Base-by-base conservation (phyloP, 2,329 filamentous ascomycete genomes). In the Fusarium aywerte region DNA sequence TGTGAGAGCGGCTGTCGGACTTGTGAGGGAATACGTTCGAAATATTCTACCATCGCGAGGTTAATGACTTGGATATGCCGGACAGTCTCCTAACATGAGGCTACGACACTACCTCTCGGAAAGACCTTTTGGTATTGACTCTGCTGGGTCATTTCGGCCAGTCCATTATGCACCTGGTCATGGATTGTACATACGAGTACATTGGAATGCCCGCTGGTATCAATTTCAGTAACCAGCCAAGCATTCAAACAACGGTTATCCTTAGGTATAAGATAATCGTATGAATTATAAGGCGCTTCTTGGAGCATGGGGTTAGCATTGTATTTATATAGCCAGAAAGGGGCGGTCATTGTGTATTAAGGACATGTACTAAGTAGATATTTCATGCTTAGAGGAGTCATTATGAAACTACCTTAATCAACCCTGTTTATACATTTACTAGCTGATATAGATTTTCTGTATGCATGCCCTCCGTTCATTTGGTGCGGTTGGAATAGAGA, bases 1-100 rank as follows among this genome's bases (percentile, higher is more conserved):
- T n/a, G 86, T 93, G 5, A 82, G 91, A 44, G 87, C 90, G 1
- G 81, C 89, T 15, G 75, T 93, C 11, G 81, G 77, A 62, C 77
- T 89, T 40, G 77, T 80, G 16, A 79, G 87, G 55, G 88, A 90
- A 73, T 90, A 90, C 69, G 79, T 83, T 21, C 80, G 87, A 54
- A 87, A 83, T 44, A 74, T 90, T 25, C 73, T 90, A 21, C 88
- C 88, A 9, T 82, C 86, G 4, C 81, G 86, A 76, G 87, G 81
- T 84, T 61, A 56, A 61, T 31, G 31, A 10, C 35, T 27, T 15
- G 9, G 35, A n/a, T 15, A 35, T 31, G 40, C 11, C 9, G 15
- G 16, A 18, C 16, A 36, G 4, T 36, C 7, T 47, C 11, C 12
- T 12, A 18, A 15, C 11, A 38, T 11, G 11, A 25, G 29, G 20